A percentile compares a stretch with the other conserved stretches of the same genome.
phyloP scores from a whole-genome alignment of 306 rosid genomes.

The Arachis hypogaea region DNA sequence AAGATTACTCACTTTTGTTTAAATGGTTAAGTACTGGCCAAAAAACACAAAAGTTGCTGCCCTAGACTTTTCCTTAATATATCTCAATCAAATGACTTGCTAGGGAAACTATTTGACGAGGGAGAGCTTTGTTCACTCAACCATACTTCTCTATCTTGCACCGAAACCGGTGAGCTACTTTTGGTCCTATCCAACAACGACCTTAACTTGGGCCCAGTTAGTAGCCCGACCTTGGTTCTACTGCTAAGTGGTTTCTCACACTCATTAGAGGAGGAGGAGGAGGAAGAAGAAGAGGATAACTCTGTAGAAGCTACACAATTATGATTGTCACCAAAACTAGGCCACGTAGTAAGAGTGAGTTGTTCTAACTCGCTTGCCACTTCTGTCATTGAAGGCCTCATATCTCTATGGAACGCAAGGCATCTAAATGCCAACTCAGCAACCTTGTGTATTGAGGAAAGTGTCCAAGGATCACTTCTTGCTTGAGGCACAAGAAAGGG shows the following conservation, averaged over 20 bases:
- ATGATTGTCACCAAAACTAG: conserved; percentile 45
- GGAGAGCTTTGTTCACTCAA: conserved; percentile 82
- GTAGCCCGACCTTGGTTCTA: conserved; percentile 25
- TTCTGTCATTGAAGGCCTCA: conserved; percentile 92
- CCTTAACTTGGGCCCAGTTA: conserved; percentile 33
- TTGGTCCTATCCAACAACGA: conserved; percentile 45
- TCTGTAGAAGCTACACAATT: conserved; percentile 50
- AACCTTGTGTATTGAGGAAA: conserved; percentile 63
- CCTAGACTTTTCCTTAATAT: too few relatives aligned
- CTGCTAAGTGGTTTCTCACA: conserved; percentile 60
- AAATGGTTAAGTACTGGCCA: too few relatives aligned
- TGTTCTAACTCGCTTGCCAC: conserved; percentile 81
- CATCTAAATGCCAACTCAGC: conserved; percentile 92
- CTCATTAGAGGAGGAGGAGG: conserved; percentile 56
- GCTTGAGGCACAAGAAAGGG: conserved; percentile 48
- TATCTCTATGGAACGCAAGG: conserved; percentile 85
- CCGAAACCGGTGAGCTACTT: conserved; percentile 63
- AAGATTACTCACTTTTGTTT: too few relatives aligned
- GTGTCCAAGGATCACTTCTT: conserved; percentile 51
- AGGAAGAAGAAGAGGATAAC: conserved; percentile 51
- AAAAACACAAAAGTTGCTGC: too few relatives aligned
- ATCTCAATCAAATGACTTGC: conserved; percentile 52
- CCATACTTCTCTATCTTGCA: conserved; percentile 77
- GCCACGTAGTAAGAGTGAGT: conserved; percentile 51
- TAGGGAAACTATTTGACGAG: conserved; percentile 68